These are phyloP conservation scores for Sugiyamaella floridensis DNA, from an alignment of 805 yeast genomes.

Conservation along the genomic window DNA sequence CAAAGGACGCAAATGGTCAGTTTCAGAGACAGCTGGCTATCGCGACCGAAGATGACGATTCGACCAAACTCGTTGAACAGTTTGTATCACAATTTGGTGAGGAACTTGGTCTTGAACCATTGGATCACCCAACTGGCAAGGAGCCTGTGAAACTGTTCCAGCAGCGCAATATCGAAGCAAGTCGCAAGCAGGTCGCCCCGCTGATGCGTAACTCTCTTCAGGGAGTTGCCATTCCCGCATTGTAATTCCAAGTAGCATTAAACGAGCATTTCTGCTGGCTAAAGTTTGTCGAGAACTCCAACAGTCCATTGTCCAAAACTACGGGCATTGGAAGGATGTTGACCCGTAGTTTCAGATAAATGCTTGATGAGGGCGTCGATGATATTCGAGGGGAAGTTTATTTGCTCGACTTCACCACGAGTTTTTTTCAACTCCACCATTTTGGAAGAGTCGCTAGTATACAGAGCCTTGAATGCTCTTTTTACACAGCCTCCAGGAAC, in stretches of 20 bases:
- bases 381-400: constrained; percentile 32
- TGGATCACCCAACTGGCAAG: constrained; percentile 14
- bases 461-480: constrained; percentile 41
- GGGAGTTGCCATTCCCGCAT: constrained; percentile 6
- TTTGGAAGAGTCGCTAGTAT: constrained; percentile 29
- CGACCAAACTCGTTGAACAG: constrained; percentile 17
- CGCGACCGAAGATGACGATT: constrained; percentile 15
- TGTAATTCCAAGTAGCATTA: not conserved
- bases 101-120: not conserved
- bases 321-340: constrained; percentile 32
- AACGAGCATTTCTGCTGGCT: not conserved
- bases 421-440: constrained; percentile 27
- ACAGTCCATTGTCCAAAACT: constrained; percentile 27
- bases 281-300: constrained; percentile 23
- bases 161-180: constrained; percentile 55
- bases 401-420: constrained; percentile 37
- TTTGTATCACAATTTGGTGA: constrained; percentile 21
- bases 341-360: constrained; percentile 27
- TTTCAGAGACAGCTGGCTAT: constrained; percentile 43
- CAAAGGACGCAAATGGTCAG: constrained; percentile 22
- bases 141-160: constrained; percentile 24
- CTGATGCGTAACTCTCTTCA: constrained; percentile 26
- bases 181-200: constrained; percentile 87
- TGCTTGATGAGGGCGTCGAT: constrained; percentile 26
- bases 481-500: constrained; percentile 6